Evolutionary conservation across 2,329 filamentous ascomycete species (phyloP).

Genomic region (Stachybotrys elegans): DNA sequence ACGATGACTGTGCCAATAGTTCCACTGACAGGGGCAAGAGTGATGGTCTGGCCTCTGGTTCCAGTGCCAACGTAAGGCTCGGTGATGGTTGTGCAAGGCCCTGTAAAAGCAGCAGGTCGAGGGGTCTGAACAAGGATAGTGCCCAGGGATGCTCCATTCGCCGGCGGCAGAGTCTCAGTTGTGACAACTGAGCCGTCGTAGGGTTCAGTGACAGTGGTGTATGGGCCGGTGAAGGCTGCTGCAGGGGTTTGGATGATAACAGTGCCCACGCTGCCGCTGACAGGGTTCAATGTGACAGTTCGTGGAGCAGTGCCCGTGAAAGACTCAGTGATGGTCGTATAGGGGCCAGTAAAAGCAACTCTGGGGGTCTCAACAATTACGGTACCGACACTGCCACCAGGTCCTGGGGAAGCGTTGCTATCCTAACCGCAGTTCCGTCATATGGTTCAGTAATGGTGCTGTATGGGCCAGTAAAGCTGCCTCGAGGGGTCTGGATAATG

Average conservation of each 20-base stretch:
- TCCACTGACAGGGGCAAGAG: background rate
- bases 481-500: background rate
- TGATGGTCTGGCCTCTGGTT: background rate
- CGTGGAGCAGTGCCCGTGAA: background rate
- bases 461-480: background rate
- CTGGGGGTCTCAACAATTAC: background rate
- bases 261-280: background rate
- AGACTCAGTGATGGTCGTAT: background rate
- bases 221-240: background rate
- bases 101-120: background rate
- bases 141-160: background rate
- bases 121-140: background rate
- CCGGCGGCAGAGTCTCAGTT: background rate
- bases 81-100: background rate
- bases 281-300: background rate
- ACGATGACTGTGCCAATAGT: background rate
- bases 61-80: background rate
- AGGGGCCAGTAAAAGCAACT: background rate
- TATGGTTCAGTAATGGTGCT: constrained; percentile 2
- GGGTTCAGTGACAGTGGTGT: background rate
- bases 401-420: constrained; percentile 9
- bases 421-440: constrained; percentile 8
- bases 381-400: background rate
- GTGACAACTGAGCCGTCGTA: background rate
- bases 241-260: background rate